A percentile compares a stretch with the other conserved stretches of the same genome.
Conservation (phyloP, 331 rosid genomes). For the Erythrophleum ivorense region DNA sequence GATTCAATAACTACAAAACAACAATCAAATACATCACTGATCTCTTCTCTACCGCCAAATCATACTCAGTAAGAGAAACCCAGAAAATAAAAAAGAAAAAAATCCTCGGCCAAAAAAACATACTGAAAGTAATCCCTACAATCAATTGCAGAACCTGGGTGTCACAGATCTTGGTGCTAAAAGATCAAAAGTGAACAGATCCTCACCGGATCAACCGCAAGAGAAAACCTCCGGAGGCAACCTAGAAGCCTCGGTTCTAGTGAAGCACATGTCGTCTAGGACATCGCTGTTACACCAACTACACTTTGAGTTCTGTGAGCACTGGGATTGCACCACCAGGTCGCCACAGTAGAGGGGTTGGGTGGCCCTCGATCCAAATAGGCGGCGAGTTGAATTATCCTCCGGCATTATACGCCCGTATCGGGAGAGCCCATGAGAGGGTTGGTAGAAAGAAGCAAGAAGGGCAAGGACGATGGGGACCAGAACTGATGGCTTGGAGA, state of each 20-base stretch:
- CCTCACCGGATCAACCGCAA: slow-evolving; percentile 58
- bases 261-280: slow-evolving; percentile 84
- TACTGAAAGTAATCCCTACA: neutral
- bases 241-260: slow-evolving; percentile 74
- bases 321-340: slow-evolving; percentile 50
- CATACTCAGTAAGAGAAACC: neutral
- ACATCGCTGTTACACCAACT: slow-evolving; percentile 84
- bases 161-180: slow-evolving; percentile 25
- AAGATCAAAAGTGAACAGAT: slow-evolving; percentile 35
- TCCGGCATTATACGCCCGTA: slow-evolving; percentile 36
- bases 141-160: neutral
- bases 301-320: slow-evolving; percentile 69
- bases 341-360: slow-evolving; percentile 66
- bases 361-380: slow-evolving; percentile 36
- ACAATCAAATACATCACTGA: slow-evolving; percentile 18
- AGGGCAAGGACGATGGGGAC: slow-evolving; percentile 34
- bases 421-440: slow-evolving; percentile 41
- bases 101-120: neutral
- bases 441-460: slow-evolving; percentile 35
- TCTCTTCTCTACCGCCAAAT: neutral
- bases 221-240: slow-evolving; percentile 83
- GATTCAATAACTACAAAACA: slow-evolving; percentile 12
- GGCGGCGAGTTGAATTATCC: slow-evolving; percentile 39
- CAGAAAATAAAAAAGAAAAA: neutral
- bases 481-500: slow-evolving; percentile 17